Evolutionary conservation across 2,329 filamentous ascomycete species (phyloP), one percentile per base, ranked within the genome.

Genomic region (Grosmannia huntii): DNA sequence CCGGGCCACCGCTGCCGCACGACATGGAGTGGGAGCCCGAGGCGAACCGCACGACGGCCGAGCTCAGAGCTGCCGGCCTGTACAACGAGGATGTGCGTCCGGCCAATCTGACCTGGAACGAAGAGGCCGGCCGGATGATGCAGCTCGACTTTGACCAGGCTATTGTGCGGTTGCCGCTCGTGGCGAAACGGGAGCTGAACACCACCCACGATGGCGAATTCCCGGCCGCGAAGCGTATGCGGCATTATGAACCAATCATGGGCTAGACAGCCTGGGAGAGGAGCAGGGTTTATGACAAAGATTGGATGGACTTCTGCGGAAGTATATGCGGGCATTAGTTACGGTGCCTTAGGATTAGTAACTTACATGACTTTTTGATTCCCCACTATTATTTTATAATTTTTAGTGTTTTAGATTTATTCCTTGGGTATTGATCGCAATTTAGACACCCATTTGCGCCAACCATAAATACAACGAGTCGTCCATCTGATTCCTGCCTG

Each of bases 71-170:
- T 16, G 57, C 54, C 7, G 59, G 57, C 19, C 36, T 60, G 16
- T n/a, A 27, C 41, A 38, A 57, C 51, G 31, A 56, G 5, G 55
- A 59, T 21, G 31, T 52, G n/a, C 25, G 54, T n/a, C 16, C 21
- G 25, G 21, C 16, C 16, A 60, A 59, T 21, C 10, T 60, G 1
- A 46, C 57, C 14, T 60, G 59, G 59, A 55, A 52, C 36, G 52
- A 46, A 5, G 57, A 60, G 44, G 36, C 28, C 16, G 38, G 49
- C 9, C 59, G 57, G 7, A 44, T 57, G 9, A 60, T 60, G 59
- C 50, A 38, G 52, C 38, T 60, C 52, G 56, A 60, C 31, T 60
- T 60, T 54, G 58, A 57, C 55, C 50, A 44, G 33, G 49, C 19
- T 5, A n/a, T 7, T n/a, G 41, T 44, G 41, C 16, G 1, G 41